Conservation (phyloP, 2,329 filamentous ascomycete species). For the Remersonia thermophila region DNA sequence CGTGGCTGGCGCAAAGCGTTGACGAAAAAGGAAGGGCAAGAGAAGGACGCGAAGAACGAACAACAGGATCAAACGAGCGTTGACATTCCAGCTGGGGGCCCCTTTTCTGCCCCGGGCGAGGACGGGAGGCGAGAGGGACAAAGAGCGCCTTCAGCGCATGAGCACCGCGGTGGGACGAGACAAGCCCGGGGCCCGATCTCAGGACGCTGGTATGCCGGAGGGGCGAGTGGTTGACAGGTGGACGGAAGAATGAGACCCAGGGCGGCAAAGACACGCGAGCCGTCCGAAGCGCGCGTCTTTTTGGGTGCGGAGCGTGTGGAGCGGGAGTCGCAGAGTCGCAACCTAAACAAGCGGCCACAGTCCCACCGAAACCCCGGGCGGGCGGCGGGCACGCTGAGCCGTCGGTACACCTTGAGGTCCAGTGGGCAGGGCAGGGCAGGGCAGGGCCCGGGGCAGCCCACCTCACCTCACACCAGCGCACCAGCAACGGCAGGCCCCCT, state of each 20-base stretch:
- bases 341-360: conserved; percentile 15
- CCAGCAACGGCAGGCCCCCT: too few species aligned
- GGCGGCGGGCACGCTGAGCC: too few species aligned
- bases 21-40: conserved; percentile 1
- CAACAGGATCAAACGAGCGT: conserved; percentile 14
- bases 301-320: conserved; percentile 11
- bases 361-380: conserved; percentile 10
- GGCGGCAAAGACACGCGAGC: conserved; percentile 21
- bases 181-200: conserved; percentile 15
- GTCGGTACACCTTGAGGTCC: too few species aligned
- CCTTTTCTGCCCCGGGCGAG: not conserved
- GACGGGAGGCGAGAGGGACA: not conserved
- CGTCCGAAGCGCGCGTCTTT: conserved; percentile 20
- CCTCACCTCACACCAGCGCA: too few species aligned
- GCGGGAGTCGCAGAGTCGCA: conserved; percentile 11
- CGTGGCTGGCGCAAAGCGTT: too few species aligned
- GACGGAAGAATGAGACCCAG: conserved; percentile 7
- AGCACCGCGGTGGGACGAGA: conserved; percentile 13
- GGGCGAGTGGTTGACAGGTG: conserved; percentile 18
- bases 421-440: too few species aligned
- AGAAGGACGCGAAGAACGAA: conserved; percentile 1
- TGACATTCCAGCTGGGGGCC: conserved; percentile 6
- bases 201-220: conserved; percentile 13
- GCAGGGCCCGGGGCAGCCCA: conserved; percentile 1
- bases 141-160: conserved; percentile 13